phyloP scores from a whole-genome alignment of 768 basidiomycete species.

The Austroboletus eburneus region DNA sequence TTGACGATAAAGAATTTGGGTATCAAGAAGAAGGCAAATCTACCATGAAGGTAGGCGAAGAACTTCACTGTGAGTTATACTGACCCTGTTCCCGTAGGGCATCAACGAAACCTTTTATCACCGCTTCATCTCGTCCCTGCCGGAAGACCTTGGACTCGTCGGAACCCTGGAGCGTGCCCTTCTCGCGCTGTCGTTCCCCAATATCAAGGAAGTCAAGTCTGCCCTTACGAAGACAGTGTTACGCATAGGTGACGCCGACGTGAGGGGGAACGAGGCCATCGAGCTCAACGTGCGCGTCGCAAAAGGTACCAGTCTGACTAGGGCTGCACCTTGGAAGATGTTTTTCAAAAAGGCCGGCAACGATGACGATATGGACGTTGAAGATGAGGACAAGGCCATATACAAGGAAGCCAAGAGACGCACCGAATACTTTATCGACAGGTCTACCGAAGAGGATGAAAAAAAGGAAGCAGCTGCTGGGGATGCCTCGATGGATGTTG shows the following conservation, averaged over 20 bases:
- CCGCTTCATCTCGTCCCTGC: conserved; percentile 37
- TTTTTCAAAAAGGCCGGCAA: conserved; percentile 32
- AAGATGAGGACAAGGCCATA: conserved; percentile 26
- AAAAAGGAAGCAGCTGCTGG: conserved; percentile 17
- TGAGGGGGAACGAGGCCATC: conserved; percentile 64
- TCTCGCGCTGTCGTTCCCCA: conserved; percentile 40
- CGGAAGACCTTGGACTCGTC: conserved; percentile 24
- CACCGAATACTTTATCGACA: conserved; percentile 58
- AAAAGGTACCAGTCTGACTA: conserved; percentile 71
- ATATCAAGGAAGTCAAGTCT: conserved; percentile 67
- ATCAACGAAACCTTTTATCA: conserved; percentile 74
- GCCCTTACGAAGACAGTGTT: conserved; percentile 59
- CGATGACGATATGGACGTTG: conserved; percentile 26
- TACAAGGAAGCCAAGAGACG: conserved; percentile 41
- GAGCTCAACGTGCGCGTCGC: conserved; percentile 69
- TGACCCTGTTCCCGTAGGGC: conserved; percentile 37
- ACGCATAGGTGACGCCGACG: conserved; percentile 72
- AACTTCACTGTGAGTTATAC: not conserved
- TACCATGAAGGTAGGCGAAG: conserved; percentile 58
- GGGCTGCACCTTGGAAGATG: conserved; percentile 73
- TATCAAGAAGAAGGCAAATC: conserved; percentile 68
- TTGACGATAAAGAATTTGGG: conserved; percentile 67
- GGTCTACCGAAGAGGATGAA: conserved; percentile 31
- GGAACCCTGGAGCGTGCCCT: conserved; percentile 31
- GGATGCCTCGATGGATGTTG: conserved; percentile 20